A percentile compares a stretch with the other conserved stretches of the same genome.
These are phyloP conservation scores for Penicillium bovifimosum DNA, from an alignment of 495 filamentous ascomycete species.

Conservation along the genomic window DNA sequence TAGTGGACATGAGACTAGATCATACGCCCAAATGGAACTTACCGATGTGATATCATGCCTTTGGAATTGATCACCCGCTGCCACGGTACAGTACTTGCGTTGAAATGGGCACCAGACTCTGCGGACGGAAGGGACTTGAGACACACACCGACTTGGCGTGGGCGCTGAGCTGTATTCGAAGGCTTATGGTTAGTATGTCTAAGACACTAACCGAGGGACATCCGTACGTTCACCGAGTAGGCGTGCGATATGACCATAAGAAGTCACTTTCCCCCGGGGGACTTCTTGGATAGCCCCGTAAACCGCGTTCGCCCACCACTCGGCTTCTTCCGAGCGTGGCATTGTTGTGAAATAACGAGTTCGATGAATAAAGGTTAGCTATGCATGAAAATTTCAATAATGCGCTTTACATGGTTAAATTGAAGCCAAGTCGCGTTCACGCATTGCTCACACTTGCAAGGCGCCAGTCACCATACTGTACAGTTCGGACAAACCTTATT, in stretches of 20 bases:
- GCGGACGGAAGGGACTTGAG: slow-evolving; percentile 72
- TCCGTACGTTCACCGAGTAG: slow-evolving; percentile 70
- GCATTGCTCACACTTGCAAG: neutral
- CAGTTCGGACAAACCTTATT: slow-evolving; percentile 18
- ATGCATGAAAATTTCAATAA: neutral
- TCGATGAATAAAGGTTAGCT: neutral
- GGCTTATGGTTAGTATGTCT: neutral
- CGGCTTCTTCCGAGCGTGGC: slow-evolving; percentile 76
- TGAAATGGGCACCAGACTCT: slow-evolving; percentile 45
- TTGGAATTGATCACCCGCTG: slow-evolving; percentile 86
- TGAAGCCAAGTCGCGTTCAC: neutral
- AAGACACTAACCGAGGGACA: neutral
- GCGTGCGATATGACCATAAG: slow-evolving; percentile 81
- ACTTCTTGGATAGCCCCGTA: slow-evolving; percentile 81
- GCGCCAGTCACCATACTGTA: slow-evolving; percentile 7
- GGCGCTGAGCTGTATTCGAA: slow-evolving; percentile 49
- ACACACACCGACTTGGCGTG: slow-evolving; percentile 80
- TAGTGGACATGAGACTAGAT: neutral
- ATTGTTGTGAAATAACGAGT: slow-evolving; percentile 32
- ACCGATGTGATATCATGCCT: slow-evolving; percentile 82
- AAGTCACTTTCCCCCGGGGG: slow-evolving; percentile 75
- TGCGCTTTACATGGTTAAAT: neutral
- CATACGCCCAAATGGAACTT: slow-evolving; percentile 10
- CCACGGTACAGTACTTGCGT: slow-evolving; percentile 82
- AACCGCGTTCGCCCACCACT: slow-evolving; percentile 77